Conservation (phyloP, 108 stramenopile species). For the Mediolabrus comicus region DNA sequence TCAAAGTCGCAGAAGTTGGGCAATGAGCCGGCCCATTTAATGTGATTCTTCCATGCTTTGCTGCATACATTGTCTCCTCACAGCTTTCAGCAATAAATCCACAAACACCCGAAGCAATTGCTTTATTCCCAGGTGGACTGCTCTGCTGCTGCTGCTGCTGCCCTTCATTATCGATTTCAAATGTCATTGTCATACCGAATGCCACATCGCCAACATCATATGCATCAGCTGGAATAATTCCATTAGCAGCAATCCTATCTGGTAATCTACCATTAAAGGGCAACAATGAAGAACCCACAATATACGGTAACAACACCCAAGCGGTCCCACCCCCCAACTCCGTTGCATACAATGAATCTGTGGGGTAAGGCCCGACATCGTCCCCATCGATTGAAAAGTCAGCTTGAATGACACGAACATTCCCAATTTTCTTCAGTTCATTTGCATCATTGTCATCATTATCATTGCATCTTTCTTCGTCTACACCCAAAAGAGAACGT, state of each 20-base stretch:
- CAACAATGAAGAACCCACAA: slow-evolving; percentile 5
- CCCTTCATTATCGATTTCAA: slow-evolving; percentile 4
- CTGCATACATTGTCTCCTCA: slow-evolving; percentile 40
- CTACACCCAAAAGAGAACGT: slow-evolving; percentile 16
- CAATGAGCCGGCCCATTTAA: slow-evolving; percentile 40
- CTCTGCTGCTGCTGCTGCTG: not conserved
- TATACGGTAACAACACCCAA: slow-evolving; percentile 1
- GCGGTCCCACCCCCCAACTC: slow-evolving; percentile 10
- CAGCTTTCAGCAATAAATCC: slow-evolving; percentile 37
- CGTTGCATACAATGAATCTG: slow-evolving; percentile 7
- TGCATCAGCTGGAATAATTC: not conserved
- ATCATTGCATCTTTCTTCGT: not conserved
- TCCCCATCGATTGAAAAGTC: slow-evolving; percentile 29
- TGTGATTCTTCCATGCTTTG: slow-evolving; percentile 41
- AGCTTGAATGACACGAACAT: slow-evolving; percentile 33
- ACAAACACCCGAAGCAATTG: slow-evolving; percentile 5
- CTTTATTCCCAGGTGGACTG: slow-evolving; percentile 6
- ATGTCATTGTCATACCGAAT: slow-evolving; percentile 35
- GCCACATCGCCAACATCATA: slow-evolving; percentile 36
- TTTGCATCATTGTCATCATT: not conserved
- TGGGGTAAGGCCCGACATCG: slow-evolving; percentile 10
- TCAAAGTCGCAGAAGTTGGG: slow-evolving; percentile 39
- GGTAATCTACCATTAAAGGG: slow-evolving; percentile 1
- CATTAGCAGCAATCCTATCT: slow-evolving; percentile 7
- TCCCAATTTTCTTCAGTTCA: slow-evolving; percentile 24